Base-by-base conservation (phyloP, 2,329 filamentous ascomycete genomes). In the Scopulariopsis brevicaulis region DNA sequence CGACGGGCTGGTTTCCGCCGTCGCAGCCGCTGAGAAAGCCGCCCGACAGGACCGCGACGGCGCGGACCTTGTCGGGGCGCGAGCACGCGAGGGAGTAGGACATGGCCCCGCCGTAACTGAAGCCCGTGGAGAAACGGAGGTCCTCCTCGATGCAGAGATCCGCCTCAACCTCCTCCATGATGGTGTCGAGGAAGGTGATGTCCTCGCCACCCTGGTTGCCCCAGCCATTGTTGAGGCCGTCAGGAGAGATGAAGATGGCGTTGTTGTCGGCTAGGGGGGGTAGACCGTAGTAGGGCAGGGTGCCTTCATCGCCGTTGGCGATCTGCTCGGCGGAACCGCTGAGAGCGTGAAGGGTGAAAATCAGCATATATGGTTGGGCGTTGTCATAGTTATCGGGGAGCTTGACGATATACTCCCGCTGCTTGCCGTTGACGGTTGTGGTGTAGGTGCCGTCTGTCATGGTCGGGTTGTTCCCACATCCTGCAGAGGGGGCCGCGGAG, bases 41-140 rank as follows among this genome's bases (percentile, higher is more conserved):
- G 15, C 68, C 68, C 3, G 64, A 64, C 37, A 70, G 59, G 34
- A 68, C 64, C 20, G 67, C 67, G 11, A 76, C 67, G 35, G 70
- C 74, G 12, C 69, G 68, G 64, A 74, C 69, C 53, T 65, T 58
- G 24, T 60, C 59, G 14, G 71, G 67, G 12, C 69, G 69, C 5
- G 71, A 66, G 60, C 73, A 77, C 3, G 73, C 73, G 18, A 75
- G 62, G 4, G 70, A 65, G 61, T 69, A 73, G 0, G 68, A 68
- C 70, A 77, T 76, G 57, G 70, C 69, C 15, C 66, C 73, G 40
- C 74, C 74, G 63, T 72, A 76, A 60, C 70, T 73, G 63, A 72
- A 76, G 43, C 73, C 74, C 1, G 72, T 73, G 28, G 72, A 67
- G 64, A 76, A 77, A 58, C 72, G 67, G 56, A 70, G 68, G 51